Evolutionary conservation across 2,329 filamentous ascomycete genomes (phyloP).

Genomic region (Samsoniella hepiali): DNA sequence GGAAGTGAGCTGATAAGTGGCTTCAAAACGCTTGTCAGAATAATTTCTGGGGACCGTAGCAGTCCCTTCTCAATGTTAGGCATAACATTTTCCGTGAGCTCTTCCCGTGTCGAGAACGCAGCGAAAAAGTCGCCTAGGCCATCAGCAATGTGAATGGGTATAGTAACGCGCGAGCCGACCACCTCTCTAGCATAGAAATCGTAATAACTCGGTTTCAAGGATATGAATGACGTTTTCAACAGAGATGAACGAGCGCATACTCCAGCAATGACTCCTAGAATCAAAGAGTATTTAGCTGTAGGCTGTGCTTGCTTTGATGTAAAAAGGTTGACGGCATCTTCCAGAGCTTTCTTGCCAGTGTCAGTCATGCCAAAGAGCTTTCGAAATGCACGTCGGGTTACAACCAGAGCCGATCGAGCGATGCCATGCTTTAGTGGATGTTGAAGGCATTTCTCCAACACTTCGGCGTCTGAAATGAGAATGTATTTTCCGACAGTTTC

Average conservation of each 20-base stretch:
- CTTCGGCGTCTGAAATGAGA: slow-evolving; percentile 65
- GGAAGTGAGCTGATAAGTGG: slow-evolving; percentile 71
- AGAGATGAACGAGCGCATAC: slow-evolving; percentile 71
- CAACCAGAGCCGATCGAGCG: slow-evolving; percentile 68
- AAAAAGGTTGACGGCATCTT: slow-evolving; percentile 61
- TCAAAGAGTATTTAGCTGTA: slow-evolving; percentile 66
- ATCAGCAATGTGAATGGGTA: slow-evolving; percentile 69
- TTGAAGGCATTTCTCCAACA: slow-evolving; percentile 73
- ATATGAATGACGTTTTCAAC: slow-evolving; percentile 59
- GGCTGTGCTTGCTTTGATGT: slow-evolving; percentile 64
- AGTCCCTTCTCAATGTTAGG: slow-evolving; percentile 86
- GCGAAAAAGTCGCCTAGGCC: slow-evolving; percentile 80
- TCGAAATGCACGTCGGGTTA: slow-evolving; percentile 76
- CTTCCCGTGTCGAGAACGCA: slow-evolving; percentile 68
- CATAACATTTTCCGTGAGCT: slow-evolving; percentile 71
- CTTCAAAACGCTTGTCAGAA: slow-evolving; percentile 74
- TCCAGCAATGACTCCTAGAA: slow-evolving; percentile 83
- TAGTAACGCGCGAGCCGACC: slow-evolving; percentile 68
- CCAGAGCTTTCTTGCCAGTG: slow-evolving; percentile 57
- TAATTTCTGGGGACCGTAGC: slow-evolving; percentile 83
- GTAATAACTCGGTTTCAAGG: slow-evolving; percentile 68
- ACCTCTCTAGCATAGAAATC: slow-evolving; percentile 84
- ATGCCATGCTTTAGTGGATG: slow-evolving; percentile 62
- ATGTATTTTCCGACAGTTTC: slow-evolving; percentile 63
- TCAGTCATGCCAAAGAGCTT: slow-evolving; percentile 62